phyloP scores from a whole-genome alignment of 192 early-diverging fungal species.

The Coemansia sp. region DNA sequence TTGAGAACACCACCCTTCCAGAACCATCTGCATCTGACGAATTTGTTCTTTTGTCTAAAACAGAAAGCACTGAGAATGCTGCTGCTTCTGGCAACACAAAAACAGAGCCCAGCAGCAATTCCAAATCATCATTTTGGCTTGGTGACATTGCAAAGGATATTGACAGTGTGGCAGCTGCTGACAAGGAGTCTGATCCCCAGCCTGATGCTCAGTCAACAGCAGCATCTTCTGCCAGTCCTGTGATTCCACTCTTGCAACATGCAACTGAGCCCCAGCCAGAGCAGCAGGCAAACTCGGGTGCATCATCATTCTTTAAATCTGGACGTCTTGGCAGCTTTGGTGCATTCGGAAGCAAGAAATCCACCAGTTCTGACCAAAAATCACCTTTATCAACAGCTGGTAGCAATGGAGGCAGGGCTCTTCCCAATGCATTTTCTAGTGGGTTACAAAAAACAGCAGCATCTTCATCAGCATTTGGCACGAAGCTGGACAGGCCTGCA shows the following conservation, averaged over 20 bases:
- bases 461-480: constrained; percentile 21
- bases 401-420: not conserved
- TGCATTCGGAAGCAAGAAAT: constrained; percentile 8
- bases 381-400: not conserved
- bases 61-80: constrained; percentile 11
- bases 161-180: constrained; percentile 8
- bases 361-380: constrained; percentile 2
- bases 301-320: constrained; percentile 36
- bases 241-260: not conserved
- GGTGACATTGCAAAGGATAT: constrained; percentile 17
- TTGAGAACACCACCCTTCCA: too few species aligned
- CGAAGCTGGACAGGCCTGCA: constrained; percentile 35
- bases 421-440: constrained; percentile 38
- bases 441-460: constrained; percentile 1
- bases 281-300: not conserved
- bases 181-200: not conserved
- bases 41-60: constrained; percentile 31
- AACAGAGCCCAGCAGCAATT: not conserved
- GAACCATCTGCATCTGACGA: constrained; percentile 14
- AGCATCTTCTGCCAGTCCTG: not conserved
- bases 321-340: constrained; percentile 36
- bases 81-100: not conserved
- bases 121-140: not conserved
- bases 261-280: not conserved
- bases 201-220: not conserved